phyloP scores from a whole-genome alignment of 148 eudicot species.

The Vaccinium corymbosum region DNA sequence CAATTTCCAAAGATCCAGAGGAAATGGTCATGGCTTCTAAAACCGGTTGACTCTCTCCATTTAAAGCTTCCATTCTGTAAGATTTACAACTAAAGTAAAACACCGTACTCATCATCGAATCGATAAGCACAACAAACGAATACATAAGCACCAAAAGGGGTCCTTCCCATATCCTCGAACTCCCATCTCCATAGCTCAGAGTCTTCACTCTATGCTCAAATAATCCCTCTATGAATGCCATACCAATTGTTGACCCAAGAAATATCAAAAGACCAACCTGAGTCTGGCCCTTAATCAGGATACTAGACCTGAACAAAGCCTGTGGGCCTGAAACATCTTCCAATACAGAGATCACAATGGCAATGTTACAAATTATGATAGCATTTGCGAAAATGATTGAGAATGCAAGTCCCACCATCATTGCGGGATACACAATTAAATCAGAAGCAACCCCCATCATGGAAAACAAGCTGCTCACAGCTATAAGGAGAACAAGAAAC shows the following conservation, averaged over 20 bases:
- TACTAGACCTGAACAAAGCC: conserved; percentile 48
- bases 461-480: conserved; percentile 51
- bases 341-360: conserved; percentile 44
- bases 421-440: conserved; percentile 40
- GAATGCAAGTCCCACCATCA: conserved; percentile 36
- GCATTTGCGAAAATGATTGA: conserved; percentile 44
- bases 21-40: conserved; percentile 55
- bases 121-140: conserved; percentile 77
- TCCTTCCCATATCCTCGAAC: conserved; percentile 88
- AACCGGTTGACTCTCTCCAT: conserved; percentile 54
- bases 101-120: conserved; percentile 86
- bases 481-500: conserved; percentile 58
- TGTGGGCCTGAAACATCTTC: conserved; percentile 51
- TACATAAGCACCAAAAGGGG: conserved; percentile 88
- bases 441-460: conserved; percentile 49
- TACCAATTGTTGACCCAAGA: conserved; percentile 74
- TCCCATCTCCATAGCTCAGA: conserved; percentile 78
- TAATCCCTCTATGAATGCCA: conserved; percentile 78
- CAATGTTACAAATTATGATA: conserved; percentile 41
- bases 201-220: conserved; percentile 94
- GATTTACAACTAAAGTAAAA: conserved; percentile 89
- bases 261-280: conserved; percentile 89
- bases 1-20: conserved; percentile 26
- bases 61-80: conserved; percentile 56
- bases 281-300: conserved; percentile 47